phyloP scores from a whole-genome alignment of 805 yeast species.

The Ogataea glucozyma region DNA sequence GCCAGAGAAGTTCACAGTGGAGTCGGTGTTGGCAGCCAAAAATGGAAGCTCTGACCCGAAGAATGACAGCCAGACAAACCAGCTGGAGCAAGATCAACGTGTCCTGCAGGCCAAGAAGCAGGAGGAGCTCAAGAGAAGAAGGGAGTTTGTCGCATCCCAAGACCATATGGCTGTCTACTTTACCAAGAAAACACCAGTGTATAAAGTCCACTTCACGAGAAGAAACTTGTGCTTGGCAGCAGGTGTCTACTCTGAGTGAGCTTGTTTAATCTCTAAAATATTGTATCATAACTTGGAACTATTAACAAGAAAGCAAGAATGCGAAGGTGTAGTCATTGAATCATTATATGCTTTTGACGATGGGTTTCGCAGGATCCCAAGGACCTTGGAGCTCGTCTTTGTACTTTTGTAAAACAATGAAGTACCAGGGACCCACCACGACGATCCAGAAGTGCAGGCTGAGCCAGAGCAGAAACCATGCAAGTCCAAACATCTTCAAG shows the following conservation, averaged over 20 bases:
- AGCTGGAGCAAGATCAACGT: conserved; percentile 15
- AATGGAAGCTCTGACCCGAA: conserved; percentile 21
- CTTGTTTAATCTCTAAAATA: background rate
- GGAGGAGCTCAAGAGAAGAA: conserved; percentile 55
- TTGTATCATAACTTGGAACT: conserved; percentile 4
- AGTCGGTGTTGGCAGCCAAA: conserved; percentile 37
- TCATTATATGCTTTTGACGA: conserved; percentile 39
- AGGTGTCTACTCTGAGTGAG: conserved; percentile 69
- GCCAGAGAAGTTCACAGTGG: conserved; percentile 54
- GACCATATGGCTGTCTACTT: conserved; percentile 93
- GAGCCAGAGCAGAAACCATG: conserved; percentile 51
- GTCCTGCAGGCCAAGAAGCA: conserved; percentile 22
- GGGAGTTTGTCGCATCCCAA: conserved; percentile 75
- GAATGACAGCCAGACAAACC: conserved; percentile 29
- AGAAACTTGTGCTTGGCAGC: conserved; percentile 90
- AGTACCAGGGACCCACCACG: conserved; percentile 67
- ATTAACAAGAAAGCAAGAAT: background rate
- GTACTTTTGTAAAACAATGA: conserved; percentile 69
- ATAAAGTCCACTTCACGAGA: conserved; percentile 88
- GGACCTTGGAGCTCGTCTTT: conserved; percentile 89
- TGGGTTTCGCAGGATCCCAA: conserved; percentile 87
- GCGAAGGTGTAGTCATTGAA: background rate
- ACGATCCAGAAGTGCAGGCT: conserved; percentile 47
- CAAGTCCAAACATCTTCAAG: conserved; percentile 40
- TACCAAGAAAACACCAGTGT: conserved; percentile 92